Base-by-base conservation (phyloP, 805 yeast species). In the Metschnikowia gelsemii region DNA sequence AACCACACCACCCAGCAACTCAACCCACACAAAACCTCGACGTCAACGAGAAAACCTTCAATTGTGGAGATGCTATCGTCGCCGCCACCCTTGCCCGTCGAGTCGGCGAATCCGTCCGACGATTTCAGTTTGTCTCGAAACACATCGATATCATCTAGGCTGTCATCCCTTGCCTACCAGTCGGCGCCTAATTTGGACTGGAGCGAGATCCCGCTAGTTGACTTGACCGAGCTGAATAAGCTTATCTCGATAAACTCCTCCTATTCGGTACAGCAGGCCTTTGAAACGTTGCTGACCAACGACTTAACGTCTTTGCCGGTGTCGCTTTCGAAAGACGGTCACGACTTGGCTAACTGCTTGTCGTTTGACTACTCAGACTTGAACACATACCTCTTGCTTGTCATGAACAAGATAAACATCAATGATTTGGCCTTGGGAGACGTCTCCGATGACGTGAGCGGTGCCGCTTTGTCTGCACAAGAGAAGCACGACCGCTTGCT, bases 281-380 rank as follows among this genome's bases (percentile, higher is more conserved):
- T 87, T 66, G 88, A 89, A 55, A 80, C 83, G 3, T 72, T 91
- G 56, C 74, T 77, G 22, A 66, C 73, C 23, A 75, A 90, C 61
- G 81, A 84, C 49, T 75, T 93, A 56, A 91, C 96, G 2, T 84
- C 95, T 12, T 68, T 93, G 42, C 98, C 99, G 0, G 93, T 91
- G 13, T 57, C 66, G 17, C 32, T 58, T 23, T 49, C 62, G 5
- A 40, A 45, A 13, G 41, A 43, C 19, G 36, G 42, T 35, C 69
- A 73, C 38, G 87, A 80, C 51, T 66, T 82, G 51, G 44, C 56
- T 26, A 76, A 82, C 50, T 87, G 93, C 56, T 73, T 84, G 46
- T 84, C 96, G 2, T 91, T 91, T 62, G 99, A 93, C 63, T 93
- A 88, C 64, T 77, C 91, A 21, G 97, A 91, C 64, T 73, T 91